Percentiles rank a stretch among this genome's conserved stretches.
Conservation (phyloP, 805 yeast species). For the Kodamaea jinghongensis region DNA sequence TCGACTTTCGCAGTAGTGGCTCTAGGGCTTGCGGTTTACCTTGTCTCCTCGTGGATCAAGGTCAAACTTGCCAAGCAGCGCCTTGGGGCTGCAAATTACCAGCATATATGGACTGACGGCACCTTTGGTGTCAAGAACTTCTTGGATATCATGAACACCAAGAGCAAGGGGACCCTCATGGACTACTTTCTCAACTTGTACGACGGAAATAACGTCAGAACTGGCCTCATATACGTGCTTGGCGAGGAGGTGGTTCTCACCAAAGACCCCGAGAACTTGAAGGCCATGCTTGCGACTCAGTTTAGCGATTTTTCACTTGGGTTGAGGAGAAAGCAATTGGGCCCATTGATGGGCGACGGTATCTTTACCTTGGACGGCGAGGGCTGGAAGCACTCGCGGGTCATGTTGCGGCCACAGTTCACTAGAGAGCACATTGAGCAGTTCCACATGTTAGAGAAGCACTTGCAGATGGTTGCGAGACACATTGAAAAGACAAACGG, state of each 20-base stretch:
- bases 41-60: too few species aligned
- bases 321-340: slow-evolving; percentile 34
- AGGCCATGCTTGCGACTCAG: slow-evolving; percentile 42
- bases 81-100: background rate
- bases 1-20: too few species aligned
- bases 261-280: slow-evolving; percentile 40
- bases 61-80: too few species aligned
- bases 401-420: slow-evolving; percentile 45
- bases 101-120: background rate
- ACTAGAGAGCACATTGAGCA: slow-evolving; percentile 44
- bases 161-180: too few species aligned
- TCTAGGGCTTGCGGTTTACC: too few species aligned
- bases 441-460: slow-evolving; percentile 39
- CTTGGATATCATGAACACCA: too few species aligned
- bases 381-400: slow-evolving; percentile 44
- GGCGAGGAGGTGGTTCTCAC: slow-evolving; percentile 25
- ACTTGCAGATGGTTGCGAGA: slow-evolving; percentile 31
- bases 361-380: slow-evolving; percentile 41
- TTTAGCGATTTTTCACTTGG: slow-evolving; percentile 42
- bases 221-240: slow-evolving; percentile 5
- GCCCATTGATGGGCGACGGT: slow-evolving; percentile 42
- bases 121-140: too few species aligned
- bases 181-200: too few species aligned
- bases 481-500: slow-evolving; percentile 30
- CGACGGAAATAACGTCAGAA: too few species aligned